These are phyloP conservation scores for Xerophyta viscosa DNA, from an alignment of 106 monocot genomes.

Conservation along the genomic window DNA sequence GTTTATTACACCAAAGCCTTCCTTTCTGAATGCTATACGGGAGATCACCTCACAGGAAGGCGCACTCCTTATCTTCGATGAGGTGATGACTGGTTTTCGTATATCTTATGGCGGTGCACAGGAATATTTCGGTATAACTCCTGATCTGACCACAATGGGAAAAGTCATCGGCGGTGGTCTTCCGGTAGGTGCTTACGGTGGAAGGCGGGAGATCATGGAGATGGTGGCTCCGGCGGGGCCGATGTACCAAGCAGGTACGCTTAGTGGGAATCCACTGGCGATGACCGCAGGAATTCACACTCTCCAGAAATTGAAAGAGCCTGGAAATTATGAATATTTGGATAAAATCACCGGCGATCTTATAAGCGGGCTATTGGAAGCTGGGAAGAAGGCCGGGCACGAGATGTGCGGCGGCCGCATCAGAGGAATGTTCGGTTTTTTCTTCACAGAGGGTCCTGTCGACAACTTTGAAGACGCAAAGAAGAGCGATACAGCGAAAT, in stretches of 20 bases:
- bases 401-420: constrained; percentile 59
- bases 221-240: constrained; percentile 94
- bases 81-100: constrained; percentile 96
- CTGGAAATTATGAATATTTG: constrained; percentile 55
- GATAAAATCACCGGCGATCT: constrained; percentile 57
- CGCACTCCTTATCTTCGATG: constrained; percentile 81
- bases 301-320: constrained; percentile 41
- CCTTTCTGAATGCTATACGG: constrained; percentile 51
- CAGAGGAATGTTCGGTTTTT: constrained; percentile 70
- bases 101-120: constrained; percentile 90
- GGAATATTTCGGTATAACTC: constrained; percentile 66
- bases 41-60: constrained; percentile 52
- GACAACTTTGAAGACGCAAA: constrained; percentile 63
- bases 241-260: constrained; percentile 79
- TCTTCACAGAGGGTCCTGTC: constrained; percentile 57
- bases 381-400: constrained; percentile 45
- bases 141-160: constrained; percentile 81
- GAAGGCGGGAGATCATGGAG: constrained; percentile 85
- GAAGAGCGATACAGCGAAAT: constrained; percentile 65
- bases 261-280: constrained; percentile 69
- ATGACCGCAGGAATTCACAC: constrained; percentile 86
- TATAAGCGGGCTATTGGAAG: constrained; percentile 43
- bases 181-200: constrained; percentile 92
- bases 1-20: constrained; percentile 62
- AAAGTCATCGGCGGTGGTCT: constrained; percentile 90